These are phyloP conservation scores for Arachis stenosperma DNA, from an alignment of 306 rosid genomes.

Conservation along the genomic window DNA sequence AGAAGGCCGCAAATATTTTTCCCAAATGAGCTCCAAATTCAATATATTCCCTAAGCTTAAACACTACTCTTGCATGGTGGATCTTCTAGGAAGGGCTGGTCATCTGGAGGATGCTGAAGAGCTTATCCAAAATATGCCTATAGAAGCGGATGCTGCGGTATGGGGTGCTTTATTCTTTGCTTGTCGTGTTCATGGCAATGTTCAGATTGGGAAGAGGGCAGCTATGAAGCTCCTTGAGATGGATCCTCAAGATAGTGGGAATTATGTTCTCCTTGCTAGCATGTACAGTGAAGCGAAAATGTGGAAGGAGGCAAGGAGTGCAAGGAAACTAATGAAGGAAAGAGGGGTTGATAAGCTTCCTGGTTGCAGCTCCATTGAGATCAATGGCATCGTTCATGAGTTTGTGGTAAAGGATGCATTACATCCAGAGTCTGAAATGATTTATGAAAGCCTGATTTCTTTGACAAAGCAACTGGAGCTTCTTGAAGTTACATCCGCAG, in stretches of 20 bases:
- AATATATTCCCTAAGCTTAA: slow-evolving; percentile 58
- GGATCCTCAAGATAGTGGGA: slow-evolving; percentile 76
- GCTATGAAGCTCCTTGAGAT: slow-evolving; percentile 77
- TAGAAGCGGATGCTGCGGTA: slow-evolving; percentile 63
- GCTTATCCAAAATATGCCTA: slow-evolving; percentile 67
- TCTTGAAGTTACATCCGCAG: slow-evolving; percentile 31
- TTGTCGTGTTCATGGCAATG: slow-evolving; percentile 61
- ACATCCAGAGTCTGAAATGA: slow-evolving; percentile 47
- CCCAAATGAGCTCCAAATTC: slow-evolving; percentile 58
- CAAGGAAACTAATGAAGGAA: slow-evolving; percentile 54
- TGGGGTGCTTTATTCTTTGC: slow-evolving; percentile 92
- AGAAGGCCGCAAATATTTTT: slow-evolving; percentile 68
- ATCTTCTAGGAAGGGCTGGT: slow-evolving; percentile 87
- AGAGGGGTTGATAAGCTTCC: slow-evolving; percentile 71
- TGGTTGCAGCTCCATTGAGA: slow-evolving; percentile 75
- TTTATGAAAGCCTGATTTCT: slow-evolving; percentile 56
- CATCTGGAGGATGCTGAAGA: slow-evolving; percentile 74
- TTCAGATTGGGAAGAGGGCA: slow-evolving; percentile 68
- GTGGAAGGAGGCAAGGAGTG: slow-evolving; percentile 63
- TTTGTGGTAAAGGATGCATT: slow-evolving; percentile 60
- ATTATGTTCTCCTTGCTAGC: slow-evolving; percentile 67
- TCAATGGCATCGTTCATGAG: slow-evolving; percentile 60
- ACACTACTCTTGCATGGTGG: slow-evolving; percentile 87
- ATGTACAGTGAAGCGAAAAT: slow-evolving; percentile 70
- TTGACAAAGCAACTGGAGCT: slow-evolving; percentile 60